Percentiles rank a stretch among this genome's conserved stretches.
Conservation (phyloP, 257 asterid species). For the Echium plantagineum region DNA sequence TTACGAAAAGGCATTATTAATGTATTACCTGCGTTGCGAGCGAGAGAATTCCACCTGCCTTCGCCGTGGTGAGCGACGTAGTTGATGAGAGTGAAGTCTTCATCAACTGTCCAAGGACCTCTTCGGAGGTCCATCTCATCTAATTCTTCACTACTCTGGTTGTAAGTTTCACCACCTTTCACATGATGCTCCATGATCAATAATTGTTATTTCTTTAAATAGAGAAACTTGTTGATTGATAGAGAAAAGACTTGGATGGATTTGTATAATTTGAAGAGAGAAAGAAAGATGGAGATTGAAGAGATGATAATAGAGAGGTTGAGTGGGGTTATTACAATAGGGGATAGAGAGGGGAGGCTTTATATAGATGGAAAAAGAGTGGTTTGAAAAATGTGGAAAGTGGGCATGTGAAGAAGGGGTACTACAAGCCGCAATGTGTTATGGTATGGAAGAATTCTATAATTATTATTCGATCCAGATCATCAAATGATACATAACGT, state of each 20-base stretch:
- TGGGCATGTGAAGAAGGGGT: neutral
- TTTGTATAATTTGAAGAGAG: neutral
- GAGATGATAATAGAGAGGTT: neutral
- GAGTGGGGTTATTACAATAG: slow-evolving; percentile 1
- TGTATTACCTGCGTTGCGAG: slow-evolving; percentile 59
- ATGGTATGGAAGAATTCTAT: too few relatives aligned
- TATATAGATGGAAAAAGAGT: slow-evolving; percentile 37
- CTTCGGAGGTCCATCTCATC: slow-evolving; percentile 47
- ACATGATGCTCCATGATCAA: slow-evolving; percentile 28
- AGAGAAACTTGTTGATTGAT: too few relatives aligned
- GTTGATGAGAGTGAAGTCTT: slow-evolving; percentile 58
- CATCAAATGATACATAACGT: too few relatives aligned
- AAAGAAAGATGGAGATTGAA: slow-evolving; percentile 3
- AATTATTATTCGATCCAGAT: too few relatives aligned
- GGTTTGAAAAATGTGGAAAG: slow-evolving; percentile 27
- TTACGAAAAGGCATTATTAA: too few relatives aligned
- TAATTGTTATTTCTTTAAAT: slow-evolving; percentile 2
- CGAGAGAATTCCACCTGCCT: slow-evolving; percentile 88
- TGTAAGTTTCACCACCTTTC: slow-evolving; percentile 13
- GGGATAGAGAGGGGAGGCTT: slow-evolving; percentile 15
- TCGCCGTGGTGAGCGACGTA: slow-evolving; percentile 79
- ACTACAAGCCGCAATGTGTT: too few relatives aligned
- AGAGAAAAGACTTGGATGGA: slow-evolving; percentile 9
- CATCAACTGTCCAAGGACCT: slow-evolving; percentile 88
- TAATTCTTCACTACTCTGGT: slow-evolving; percentile 21